These are phyloP conservation scores for Xylariaceae sp. DNA, from an alignment of 2,329 filamentous ascomycete species.

Conservation along the genomic window DNA sequence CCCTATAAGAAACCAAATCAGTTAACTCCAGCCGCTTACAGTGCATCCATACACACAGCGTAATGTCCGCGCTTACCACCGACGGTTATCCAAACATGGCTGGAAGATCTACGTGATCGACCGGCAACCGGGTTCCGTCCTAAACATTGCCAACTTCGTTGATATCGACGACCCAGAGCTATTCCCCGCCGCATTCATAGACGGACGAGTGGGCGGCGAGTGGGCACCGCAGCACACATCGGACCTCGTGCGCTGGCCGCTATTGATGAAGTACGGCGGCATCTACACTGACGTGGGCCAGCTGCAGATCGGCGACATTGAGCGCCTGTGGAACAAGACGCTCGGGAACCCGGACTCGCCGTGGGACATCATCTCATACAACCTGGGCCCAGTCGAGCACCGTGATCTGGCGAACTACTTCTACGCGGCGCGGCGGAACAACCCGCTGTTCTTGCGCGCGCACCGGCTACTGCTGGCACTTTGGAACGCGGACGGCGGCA, in stretches of 20 bases:
- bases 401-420: slow-evolving; percentile 57
- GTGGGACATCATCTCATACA: slow-evolving; percentile 56
- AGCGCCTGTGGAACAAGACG: slow-evolving; percentile 57
- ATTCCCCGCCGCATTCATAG: slow-evolving; percentile 57
- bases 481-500: slow-evolving; percentile 54
- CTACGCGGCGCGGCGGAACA: slow-evolving; percentile 45
- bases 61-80: slow-evolving; percentile 59
- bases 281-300: slow-evolving; percentile 64
- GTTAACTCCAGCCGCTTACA: slow-evolving; percentile 9
- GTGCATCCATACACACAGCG: slow-evolving; percentile 59
- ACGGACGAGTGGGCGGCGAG: slow-evolving; percentile 54
- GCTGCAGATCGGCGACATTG: slow-evolving; percentile 62
- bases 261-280: slow-evolving; percentile 62
- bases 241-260: slow-evolving; percentile 62
- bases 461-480: slow-evolving; percentile 57
- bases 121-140: slow-evolving; percentile 48
- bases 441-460: slow-evolving; percentile 53
- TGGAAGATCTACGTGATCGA: slow-evolving; percentile 61
- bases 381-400: slow-evolving; percentile 43
- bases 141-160: slow-evolving; percentile 56
- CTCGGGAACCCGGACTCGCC: slow-evolving; percentile 52
- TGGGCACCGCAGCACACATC: slow-evolving; percentile 61
- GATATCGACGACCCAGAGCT: slow-evolving; percentile 48
- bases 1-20: too few species aligned
- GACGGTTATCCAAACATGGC: slow-evolving; percentile 56